Evolutionary conservation across 1,284 basidiomycete genomes (phyloP).

Genomic region (Marasmius tenuissimus): DNA sequence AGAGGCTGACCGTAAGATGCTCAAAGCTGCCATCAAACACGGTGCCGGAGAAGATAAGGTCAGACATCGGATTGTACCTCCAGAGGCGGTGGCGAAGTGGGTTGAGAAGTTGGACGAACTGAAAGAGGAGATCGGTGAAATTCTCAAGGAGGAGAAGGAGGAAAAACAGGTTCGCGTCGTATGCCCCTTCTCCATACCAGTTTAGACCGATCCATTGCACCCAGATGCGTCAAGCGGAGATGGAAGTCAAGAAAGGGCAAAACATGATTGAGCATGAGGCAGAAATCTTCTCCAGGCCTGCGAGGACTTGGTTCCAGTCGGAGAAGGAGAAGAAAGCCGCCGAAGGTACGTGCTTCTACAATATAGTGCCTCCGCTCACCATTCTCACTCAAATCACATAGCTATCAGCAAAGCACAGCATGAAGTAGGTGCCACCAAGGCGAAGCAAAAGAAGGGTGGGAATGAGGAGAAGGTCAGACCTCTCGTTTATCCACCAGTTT

Average conservation of each 20-base stretch:
- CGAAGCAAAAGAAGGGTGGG: constrained; percentile 29
- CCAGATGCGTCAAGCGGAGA: constrained; percentile 87
- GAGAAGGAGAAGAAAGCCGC: constrained; percentile 82
- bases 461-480: constrained; percentile 36
- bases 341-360: constrained; percentile 55
- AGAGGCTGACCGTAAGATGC: constrained; percentile 94
- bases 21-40: constrained; percentile 95
- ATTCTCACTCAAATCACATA: constrained; percentile 27
- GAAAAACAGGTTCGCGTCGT: constrained; percentile 75
- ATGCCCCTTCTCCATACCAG: constrained; percentile 1
- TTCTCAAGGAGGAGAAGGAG: constrained; percentile 92
- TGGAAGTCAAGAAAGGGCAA: constrained; percentile 94
- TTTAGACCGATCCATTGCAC: constrained; percentile 8
- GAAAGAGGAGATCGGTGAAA: constrained; percentile 79
- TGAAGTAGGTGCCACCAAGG: constrained; percentile 46
- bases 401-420: constrained; percentile 75
- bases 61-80: constrained; percentile 86
- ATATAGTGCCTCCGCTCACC: not conserved
- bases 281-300: constrained; percentile 95
- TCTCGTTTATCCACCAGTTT: not conserved
- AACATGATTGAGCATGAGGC: constrained; percentile 94
- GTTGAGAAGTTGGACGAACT: constrained; percentile 68
- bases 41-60: constrained; percentile 79
- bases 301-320: constrained; percentile 97
- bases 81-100: constrained; percentile 79